A percentile compares a stretch with the other conserved stretches of the same genome.
Conservation (phyloP, 805 yeast genomes). For the Schwanniomyces polymorphus region DNA sequence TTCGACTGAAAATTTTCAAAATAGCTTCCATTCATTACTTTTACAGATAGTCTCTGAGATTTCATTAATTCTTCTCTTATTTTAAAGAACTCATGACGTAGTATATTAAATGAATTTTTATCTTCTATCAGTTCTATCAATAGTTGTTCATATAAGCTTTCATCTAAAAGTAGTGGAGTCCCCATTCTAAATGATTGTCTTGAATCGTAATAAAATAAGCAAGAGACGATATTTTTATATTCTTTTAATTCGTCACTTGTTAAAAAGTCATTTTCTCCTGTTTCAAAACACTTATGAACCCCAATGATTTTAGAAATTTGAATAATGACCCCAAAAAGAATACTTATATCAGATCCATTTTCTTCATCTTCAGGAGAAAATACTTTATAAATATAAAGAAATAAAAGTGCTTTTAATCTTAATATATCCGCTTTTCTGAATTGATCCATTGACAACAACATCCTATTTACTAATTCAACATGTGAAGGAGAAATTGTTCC, state of each 20-base stretch:
- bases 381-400: neutral
- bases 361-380: neutral
- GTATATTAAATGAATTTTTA: neutral
- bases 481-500: neutral
- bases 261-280: neutral
- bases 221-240: neutral
- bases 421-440: neutral
- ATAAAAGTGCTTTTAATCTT: neutral
- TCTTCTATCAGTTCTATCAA: neutral
- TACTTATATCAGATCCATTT: neutral
- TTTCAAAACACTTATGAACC: neutral
- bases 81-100: neutral
- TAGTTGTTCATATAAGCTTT: neutral
- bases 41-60: neutral
- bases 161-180: neutral
- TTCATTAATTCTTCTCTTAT: neutral
- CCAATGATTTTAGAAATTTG: neutral
- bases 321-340: neutral
- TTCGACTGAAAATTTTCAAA: neutral
- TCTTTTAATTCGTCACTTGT: neutral
- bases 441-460: neutral
- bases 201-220: neutral
- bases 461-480: neutral
- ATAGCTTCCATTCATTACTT: neutral
- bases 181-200: neutral